Conservation (phyloP, 2,329 filamentous ascomycete species). For the Chaetomiaceae sp. region DNA sequence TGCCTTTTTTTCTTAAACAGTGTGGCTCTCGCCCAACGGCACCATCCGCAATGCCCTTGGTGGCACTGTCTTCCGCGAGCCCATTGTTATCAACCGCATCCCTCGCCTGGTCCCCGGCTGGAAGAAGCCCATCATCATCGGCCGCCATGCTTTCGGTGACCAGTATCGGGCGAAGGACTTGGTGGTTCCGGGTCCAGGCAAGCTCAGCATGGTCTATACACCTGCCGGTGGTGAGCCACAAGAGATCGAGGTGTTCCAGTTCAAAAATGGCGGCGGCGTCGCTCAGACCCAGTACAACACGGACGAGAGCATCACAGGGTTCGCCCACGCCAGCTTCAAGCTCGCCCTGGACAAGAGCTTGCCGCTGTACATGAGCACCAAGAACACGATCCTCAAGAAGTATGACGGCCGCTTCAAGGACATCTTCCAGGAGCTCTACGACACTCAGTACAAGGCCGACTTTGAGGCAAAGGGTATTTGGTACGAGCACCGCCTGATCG, state of each 20-base stretch:
- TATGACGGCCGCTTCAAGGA: conserved; percentile 99
- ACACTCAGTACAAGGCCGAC: conserved; percentile 76
- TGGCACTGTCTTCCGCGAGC: conserved; percentile 97
- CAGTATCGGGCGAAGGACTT: conserved; percentile 96
- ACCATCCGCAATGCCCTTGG: conserved; percentile 73
- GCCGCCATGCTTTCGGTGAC: conserved; percentile 96
- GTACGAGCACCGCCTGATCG: conserved; percentile 99
- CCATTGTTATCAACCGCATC: conserved; percentile 91
- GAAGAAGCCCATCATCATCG: conserved; percentile 99
- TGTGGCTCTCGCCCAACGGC: conserved; percentile 98
- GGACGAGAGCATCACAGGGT: conserved; percentile 87
- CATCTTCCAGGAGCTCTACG: conserved; percentile 97
- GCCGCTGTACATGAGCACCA: conserved; percentile 99
- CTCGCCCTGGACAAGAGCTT: conserved; percentile 80
- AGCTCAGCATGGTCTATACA: conserved; percentile 91
- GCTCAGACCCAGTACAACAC: conserved; percentile 98
- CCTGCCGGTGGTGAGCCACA: conserved; percentile 77
- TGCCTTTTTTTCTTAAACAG: conserved; percentile 38
- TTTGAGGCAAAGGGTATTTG: conserved; percentile 93
- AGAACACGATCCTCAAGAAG: conserved; percentile 99
- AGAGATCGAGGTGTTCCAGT: conserved; percentile 86
- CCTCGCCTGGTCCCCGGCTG: conserved; percentile 92
- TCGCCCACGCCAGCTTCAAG: conserved; percentile 96
- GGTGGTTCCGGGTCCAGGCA: conserved; percentile 77
- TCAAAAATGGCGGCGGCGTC: conserved; percentile 79